Conservation (phyloP, 495 filamentous ascomycete species). For the Cladorrhinum samala region DNA sequence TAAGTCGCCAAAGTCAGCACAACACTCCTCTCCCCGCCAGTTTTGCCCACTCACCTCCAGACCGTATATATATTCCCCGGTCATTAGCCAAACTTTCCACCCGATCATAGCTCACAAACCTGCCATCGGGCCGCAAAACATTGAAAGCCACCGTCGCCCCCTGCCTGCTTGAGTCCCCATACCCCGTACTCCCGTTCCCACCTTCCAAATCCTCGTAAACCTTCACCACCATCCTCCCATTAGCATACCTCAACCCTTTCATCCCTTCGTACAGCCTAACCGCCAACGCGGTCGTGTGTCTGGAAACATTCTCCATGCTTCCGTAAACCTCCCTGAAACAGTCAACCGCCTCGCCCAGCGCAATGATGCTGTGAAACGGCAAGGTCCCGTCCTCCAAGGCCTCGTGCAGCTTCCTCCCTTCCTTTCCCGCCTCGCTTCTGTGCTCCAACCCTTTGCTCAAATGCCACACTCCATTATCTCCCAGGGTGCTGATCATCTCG, state of each 20-base stretch:
- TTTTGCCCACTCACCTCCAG: slow-evolving; percentile 52
- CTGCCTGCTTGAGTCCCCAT: slow-evolving; percentile 53
- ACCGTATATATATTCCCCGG: slow-evolving; percentile 59
- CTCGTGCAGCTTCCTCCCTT: slow-evolving; percentile 45
- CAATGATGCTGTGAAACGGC: slow-evolving; percentile 72
- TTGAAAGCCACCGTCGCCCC: slow-evolving; percentile 71
- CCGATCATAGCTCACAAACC: slow-evolving; percentile 49
- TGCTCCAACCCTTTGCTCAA: slow-evolving; percentile 46
- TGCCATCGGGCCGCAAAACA: slow-evolving; percentile 47
- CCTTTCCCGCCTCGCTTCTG: slow-evolving; percentile 7
- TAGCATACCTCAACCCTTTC: too few species aligned
- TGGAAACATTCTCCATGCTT: slow-evolving; percentile 55
- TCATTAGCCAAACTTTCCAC: slow-evolving; percentile 60
- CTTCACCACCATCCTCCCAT: slow-evolving; percentile 49
- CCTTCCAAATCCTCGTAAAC: slow-evolving; percentile 51
- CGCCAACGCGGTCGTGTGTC: slow-evolving; percentile 55
- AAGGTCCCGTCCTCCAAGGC: slow-evolving; percentile 71
- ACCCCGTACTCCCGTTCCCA: slow-evolving; percentile 22
- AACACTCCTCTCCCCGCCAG: slow-evolving; percentile 43
- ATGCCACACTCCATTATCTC: slow-evolving; percentile 61
- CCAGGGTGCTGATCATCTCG: slow-evolving; percentile 55
- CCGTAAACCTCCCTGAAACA: slow-evolving; percentile 57
- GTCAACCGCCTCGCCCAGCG: slow-evolving; percentile 62
- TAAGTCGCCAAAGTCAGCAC: slow-evolving; percentile 32
- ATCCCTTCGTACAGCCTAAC: slow-evolving; percentile 47